Conservation (phyloP, 116 monocot species). For the Phalaenopsis hybrid region DNA sequence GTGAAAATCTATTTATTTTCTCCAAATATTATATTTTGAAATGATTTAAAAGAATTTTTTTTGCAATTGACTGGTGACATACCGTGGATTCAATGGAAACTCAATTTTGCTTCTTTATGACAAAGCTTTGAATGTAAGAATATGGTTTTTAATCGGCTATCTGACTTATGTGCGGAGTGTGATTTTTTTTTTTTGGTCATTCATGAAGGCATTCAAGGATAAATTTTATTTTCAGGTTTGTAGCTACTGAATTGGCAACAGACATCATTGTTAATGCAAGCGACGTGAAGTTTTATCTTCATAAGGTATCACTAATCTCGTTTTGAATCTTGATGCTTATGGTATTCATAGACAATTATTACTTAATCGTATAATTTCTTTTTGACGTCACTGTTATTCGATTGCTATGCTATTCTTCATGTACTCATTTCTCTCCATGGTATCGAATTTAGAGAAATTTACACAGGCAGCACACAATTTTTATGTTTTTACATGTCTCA, state of each 20-base stretch:
- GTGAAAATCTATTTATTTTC: neutral
- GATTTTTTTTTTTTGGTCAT: neutral
- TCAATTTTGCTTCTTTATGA: neutral
- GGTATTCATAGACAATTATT: neutral
- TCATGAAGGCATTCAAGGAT: neutral
- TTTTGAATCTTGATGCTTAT: neutral
- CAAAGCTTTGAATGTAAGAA: neutral
- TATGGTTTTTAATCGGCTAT: neutral
- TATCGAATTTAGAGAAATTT: neutral
- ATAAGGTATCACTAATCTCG: slow-evolving; percentile 30
- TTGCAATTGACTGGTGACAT: neutral
- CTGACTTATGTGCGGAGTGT: neutral
- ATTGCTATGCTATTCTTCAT: neutral
- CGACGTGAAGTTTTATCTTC: slow-evolving; percentile 45
- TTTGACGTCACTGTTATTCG: neutral
- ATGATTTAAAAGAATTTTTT: neutral
- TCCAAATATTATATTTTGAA: neutral
- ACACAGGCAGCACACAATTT: no score
- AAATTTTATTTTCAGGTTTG: slow-evolving; percentile 28
- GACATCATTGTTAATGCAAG: slow-evolving; percentile 40
- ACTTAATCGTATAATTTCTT: neutral
- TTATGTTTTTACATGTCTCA: no score
- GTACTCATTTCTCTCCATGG: neutral
- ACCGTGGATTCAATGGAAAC: neutral
- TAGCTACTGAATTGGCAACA: slow-evolving; percentile 46